phyloP scores from a whole-genome alignment of 306 rosid genomes.

The Cucurbita maxima region DNA sequence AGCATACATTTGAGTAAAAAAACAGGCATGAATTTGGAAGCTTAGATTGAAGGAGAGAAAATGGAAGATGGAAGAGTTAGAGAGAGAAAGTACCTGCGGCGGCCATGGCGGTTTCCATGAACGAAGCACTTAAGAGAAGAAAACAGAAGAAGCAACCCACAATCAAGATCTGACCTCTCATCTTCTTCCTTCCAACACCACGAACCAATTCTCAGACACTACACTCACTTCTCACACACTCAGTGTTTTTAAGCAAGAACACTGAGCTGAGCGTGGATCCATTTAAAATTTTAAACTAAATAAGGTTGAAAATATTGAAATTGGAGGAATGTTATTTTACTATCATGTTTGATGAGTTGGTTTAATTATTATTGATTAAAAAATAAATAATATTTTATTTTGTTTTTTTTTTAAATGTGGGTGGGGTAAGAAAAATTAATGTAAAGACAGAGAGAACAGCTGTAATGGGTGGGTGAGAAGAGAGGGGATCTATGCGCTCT shows the following conservation, averaged over 20 bases:
- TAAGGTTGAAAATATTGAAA: no score
- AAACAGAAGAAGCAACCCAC: not conserved
- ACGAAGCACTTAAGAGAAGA: not conserved
- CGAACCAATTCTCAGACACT: not conserved
- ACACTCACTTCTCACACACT: not conserved
- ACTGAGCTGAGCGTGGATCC: no score
- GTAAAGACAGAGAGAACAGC: constrained; percentile 1
- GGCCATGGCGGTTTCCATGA: constrained; percentile 1
- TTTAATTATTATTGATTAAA: no score
- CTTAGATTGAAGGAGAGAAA: not conserved
- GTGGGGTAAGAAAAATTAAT: constrained; percentile 4
- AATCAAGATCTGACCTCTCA: not conserved
- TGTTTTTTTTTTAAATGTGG: not conserved
- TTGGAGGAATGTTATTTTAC: no score
- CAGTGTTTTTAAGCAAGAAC: no score
- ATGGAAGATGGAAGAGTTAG: not conserved
- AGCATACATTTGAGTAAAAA: not conserved
- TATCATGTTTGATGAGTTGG: no score
- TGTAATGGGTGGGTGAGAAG: not conserved
- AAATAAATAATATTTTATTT: no score
- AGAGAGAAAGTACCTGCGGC: not conserved
- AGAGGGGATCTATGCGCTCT: not conserved
- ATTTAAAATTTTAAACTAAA: no score
- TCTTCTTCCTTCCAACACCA: not conserved
- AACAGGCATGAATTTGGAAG: not conserved